Base-by-base conservation (phyloP, 148 eudicot genomes). In the Cornus kousa region DNA sequence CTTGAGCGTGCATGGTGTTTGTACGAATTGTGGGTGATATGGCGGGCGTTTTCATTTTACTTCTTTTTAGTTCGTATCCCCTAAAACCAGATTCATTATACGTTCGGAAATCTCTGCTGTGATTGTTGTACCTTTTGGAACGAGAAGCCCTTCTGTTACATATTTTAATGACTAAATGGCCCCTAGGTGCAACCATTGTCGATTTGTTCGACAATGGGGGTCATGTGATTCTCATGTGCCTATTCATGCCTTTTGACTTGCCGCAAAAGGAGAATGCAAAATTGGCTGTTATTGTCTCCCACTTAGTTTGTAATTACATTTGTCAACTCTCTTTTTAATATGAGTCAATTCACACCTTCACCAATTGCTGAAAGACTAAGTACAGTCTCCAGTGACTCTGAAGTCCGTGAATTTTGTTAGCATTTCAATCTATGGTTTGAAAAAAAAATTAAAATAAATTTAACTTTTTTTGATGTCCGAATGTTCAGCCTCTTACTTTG, bases 1-100 rank as follows among this genome's bases (percentile, higher is more conserved):
- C 81, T 72, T 79, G 76, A 79, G 81, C 81, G 81, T 79, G 76
- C 81, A 79, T 79, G 81, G 76, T 79, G 76, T 72, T 79, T 79
- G 81, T 72, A 79, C 76, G 76, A 46, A 24, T 59, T 24, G 35
- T 37, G 33, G 32, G 66, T 0, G 33, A 7, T 3, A 43, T 68
- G 72, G 60, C 31, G 78, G 78, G 78, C 71, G 59, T 40, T 16
- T 19, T 19, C 23, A 17, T 62, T 62, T 19, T 0, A 5, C 1
- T 5, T n/a, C 20, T 5, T 62, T 19, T n/a, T 62, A 5, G 19
- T 62, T 62, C 2, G 3, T 6, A 2, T 62, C 66, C 23, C 6
- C 7, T 62, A 6, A 62, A 17, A 62, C n/a, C 31, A 39, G 14
- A 39, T 9, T 19, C 28, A 53, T 11, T 11, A 16, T 2, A 53